A percentile compares a stretch with the other conserved stretches of the same genome.
phyloP scores from a whole-genome alignment of 2,329 filamentous ascomycete species.

The Fusarium annulatum region DNA sequence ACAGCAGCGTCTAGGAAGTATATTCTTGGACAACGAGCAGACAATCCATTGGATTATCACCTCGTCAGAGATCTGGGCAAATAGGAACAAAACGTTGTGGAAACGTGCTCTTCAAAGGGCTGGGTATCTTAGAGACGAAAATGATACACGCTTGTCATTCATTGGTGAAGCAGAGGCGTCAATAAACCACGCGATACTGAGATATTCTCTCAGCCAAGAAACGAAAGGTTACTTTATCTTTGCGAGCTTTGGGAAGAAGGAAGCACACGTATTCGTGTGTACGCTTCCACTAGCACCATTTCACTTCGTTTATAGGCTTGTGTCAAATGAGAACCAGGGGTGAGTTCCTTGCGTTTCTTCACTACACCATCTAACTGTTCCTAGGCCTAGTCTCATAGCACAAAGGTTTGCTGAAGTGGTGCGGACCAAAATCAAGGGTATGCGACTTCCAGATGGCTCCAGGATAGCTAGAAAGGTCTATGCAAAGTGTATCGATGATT shows the following conservation, averaged over 20 bases:
- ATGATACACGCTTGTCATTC: not conserved
- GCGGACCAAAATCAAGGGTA: accelerated
- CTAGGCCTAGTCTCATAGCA: not conserved
- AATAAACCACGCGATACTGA: accelerated
- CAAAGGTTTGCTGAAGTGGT: accelerated
- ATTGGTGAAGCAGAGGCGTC: not conserved
- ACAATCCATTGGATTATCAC: not conserved
- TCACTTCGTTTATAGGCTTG: accelerated
- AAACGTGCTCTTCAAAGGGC: not conserved
- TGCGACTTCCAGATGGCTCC: not conserved
- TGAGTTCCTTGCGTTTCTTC: not conserved
- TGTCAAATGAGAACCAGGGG: accelerated
- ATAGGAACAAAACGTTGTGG: not conserved
- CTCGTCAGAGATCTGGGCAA: accelerated
- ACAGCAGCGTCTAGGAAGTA: not conserved
- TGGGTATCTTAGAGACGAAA: not conserved
- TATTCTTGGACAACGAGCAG: not conserved
- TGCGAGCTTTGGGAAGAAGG: not conserved
- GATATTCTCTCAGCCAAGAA: not conserved
- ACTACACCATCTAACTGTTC: not conserved
- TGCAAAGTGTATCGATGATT: not conserved
- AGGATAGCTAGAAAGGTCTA: accelerated
- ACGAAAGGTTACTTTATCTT: not conserved
- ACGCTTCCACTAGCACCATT: accelerated
- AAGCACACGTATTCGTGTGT: not conserved